phyloP scores from a whole-genome alignment of 495 filamentous ascomycete genomes.

The Clohesyomyces aquaticus region DNA sequence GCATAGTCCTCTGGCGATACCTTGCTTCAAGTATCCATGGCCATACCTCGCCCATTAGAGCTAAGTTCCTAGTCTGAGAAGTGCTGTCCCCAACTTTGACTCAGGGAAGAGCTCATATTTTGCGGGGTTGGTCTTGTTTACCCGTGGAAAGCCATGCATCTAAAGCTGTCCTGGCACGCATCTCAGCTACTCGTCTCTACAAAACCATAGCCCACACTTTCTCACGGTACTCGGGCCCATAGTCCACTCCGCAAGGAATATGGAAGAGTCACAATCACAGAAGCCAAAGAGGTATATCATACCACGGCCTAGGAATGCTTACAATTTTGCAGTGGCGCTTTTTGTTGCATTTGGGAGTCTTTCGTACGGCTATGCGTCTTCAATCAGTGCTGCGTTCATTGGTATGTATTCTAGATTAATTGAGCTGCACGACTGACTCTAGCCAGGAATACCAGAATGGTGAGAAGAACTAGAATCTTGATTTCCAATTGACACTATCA shows the following conservation, averaged over 20 bases:
- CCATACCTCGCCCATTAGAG: too few relatives aligned
- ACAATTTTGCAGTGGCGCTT: slow-evolving; percentile 33
- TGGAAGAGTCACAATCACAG: not conserved
- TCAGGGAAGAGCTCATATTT: not conserved
- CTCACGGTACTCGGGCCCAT: too few relatives aligned
- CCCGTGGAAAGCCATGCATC: not conserved
- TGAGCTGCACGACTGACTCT: not conserved
- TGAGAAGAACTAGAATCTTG: too few relatives aligned
- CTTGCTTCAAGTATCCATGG: too few relatives aligned
- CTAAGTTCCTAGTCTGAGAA: not conserved
- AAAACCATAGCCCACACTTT: too few relatives aligned
- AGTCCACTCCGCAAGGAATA: too few relatives aligned
- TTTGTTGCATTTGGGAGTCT: slow-evolving; percentile 36
- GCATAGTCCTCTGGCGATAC: not conserved
- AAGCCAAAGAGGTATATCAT: slow-evolving; percentile 23
- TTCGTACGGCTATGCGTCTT: slow-evolving; percentile 34
- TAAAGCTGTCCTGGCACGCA: too few relatives aligned
- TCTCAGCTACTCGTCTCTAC: too few relatives aligned
- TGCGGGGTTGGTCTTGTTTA: not conserved
- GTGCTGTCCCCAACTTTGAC: not conserved
- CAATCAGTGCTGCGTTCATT: slow-evolving; percentile 36
- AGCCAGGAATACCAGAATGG: slow-evolving; percentile 18
- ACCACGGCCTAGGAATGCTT: slow-evolving; percentile 30
- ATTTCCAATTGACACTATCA: too few relatives aligned
- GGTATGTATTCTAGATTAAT: slow-evolving; percentile 4